Base-by-base conservation (phyloP, 1,139 yeast genomes). In the Scheffersomyces illinoinensis region DNA sequence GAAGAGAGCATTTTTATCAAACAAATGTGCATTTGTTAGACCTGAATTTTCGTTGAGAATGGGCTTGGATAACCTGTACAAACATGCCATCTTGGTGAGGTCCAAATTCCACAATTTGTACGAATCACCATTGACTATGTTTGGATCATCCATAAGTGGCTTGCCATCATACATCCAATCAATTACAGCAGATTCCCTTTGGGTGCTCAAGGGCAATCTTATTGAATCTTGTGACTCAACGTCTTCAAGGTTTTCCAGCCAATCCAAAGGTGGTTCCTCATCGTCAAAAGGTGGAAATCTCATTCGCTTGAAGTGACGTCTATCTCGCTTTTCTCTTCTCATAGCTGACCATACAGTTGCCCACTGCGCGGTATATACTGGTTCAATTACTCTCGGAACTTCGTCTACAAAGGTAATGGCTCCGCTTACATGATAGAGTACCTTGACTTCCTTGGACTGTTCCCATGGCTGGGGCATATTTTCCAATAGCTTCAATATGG, bases 381-480 rank as follows among this genome's bases (percentile, higher is more conserved):
- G 97, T 68, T 91, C 97, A 21, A 93, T 90, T 3, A 95, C 98
- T 64, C 97, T 79, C 0, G 99, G 98, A 3, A 85, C 82, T 71
- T 95, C 98, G 70, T 95, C 89, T 24, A 96, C 97, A 79, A 96
- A 93, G 0, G 99, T 93, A 39, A 96, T 90, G 17, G 99, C 98
- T 18, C 99, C 99, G 0, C 96, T 87, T 21, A 85, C 84, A 69
- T 95, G 99, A 70, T 95, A 95, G 53, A 95, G 74, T 8, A 95
- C 98, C 61, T 85, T 87, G 14, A 96, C 99, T 58, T 91, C 96
- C 60, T 91, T 90, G 1, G 84, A 78, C 60, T 86, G 85, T 72
- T 96, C 98, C 99, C 99, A 96, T 0, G 99, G 99, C 71, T 93
- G 97, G 0, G 99, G 99, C 95, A 96, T 95, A 68, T 93, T 93